Evolutionary conservation across 768 basidiomycete genomes (phyloP).

Genomic region (Tulasnella sp.): DNA sequence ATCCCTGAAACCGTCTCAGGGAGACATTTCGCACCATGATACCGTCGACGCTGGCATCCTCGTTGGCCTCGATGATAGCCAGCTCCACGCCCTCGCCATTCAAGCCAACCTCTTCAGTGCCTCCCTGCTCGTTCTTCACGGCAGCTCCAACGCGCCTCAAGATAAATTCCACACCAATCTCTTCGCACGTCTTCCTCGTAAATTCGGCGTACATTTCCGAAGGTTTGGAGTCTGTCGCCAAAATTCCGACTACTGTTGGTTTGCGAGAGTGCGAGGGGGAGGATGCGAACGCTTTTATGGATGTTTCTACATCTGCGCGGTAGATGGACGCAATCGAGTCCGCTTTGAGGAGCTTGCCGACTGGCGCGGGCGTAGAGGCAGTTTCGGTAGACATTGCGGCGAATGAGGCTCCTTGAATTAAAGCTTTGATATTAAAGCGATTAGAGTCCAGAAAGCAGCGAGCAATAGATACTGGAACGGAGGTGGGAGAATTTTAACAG

Average conservation of each 20-base stretch:
- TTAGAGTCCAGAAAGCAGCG: not conserved
- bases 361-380: conserved; percentile 17
- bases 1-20: not conserved
- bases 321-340: conserved; percentile 74
- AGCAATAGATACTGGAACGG: not conserved
- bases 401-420: not conserved
- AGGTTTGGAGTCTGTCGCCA: conserved; percentile 80
- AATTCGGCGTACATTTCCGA: conserved; percentile 87
- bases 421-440: not conserved
- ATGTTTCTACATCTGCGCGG: conserved; percentile 64
- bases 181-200: conserved; percentile 87
- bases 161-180: conserved; percentile 84
- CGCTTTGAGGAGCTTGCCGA: conserved; percentile 71
- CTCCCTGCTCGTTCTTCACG: conserved; percentile 50
- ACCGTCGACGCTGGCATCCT: conserved; percentile 80
- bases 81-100: conserved; percentile 94
- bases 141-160: conserved; percentile 73
- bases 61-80: conserved; percentile 94
- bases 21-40: conserved; percentile 75
- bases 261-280: conserved; percentile 34
- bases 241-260: conserved; percentile 87
- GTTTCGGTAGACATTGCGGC: conserved; percentile 25
- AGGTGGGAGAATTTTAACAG: not conserved
- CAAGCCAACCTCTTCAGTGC: conserved; percentile 48
- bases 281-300: conserved; percentile 32